Evolutionary conservation across 192 early-diverging fungal genomes (phyloP).

Genomic region (Coemansia sp.): DNA sequence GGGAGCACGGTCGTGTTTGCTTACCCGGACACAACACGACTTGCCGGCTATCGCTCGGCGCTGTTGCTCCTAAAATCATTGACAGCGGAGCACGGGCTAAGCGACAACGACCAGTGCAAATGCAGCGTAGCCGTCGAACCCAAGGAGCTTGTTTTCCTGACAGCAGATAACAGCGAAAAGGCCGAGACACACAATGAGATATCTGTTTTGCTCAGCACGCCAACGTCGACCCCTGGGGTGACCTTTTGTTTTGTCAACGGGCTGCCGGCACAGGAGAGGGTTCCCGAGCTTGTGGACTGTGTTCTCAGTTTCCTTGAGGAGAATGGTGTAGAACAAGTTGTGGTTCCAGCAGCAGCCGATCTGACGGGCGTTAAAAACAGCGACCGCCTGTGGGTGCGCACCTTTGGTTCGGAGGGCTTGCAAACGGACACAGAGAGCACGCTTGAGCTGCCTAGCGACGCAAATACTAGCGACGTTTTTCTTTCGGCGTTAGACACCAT

Average conservation of each 20-base stretch:
- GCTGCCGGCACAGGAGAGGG: constrained; percentile 23
- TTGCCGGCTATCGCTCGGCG: constrained; percentile 46
- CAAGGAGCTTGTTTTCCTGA: not conserved
- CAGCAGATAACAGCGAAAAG: not conserved
- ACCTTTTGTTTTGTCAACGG: constrained; percentile 46
- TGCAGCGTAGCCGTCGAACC: not conserved
- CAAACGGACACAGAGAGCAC: too few relatives aligned
- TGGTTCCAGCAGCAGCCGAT: constrained; percentile 33
- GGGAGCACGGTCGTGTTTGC: constrained; percentile 36
- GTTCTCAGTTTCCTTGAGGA: constrained; percentile 21
- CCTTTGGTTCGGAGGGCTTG: not conserved
- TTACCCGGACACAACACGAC: constrained; percentile 42
- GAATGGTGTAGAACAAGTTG: constrained; percentile 23
- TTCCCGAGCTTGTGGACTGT: constrained; percentile 32
- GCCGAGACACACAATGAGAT: constrained; percentile 4
- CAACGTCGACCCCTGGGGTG: constrained; percentile 1
- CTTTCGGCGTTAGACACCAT: constrained; percentile 28
- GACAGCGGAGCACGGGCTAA: not conserved
- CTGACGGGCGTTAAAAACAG: constrained; percentile 10
- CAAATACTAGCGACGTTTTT: constrained; percentile 29
- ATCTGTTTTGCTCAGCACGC: constrained; percentile 17
- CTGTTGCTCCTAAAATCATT: constrained; percentile 28
- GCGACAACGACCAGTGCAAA: constrained; percentile 5
- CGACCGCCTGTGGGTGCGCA: constrained; percentile 20
- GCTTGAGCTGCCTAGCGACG: constrained; percentile 8